Conservation (phyloP, 495 filamentous ascomycete genomes). For the Cercophora newfieldiana region DNA sequence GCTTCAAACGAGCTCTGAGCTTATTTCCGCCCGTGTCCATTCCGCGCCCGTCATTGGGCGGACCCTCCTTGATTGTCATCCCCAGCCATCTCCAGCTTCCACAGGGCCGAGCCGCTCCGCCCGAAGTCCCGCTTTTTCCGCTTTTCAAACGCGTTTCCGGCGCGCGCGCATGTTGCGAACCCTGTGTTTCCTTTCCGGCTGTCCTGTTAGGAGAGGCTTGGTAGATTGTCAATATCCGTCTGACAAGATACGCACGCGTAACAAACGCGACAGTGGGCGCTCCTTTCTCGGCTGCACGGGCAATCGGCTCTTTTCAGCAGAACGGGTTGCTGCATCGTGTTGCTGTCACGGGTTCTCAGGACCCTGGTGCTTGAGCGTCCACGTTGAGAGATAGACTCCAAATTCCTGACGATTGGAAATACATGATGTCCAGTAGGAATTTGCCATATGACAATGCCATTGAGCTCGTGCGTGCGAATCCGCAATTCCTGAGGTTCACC, state of each 20-base stretch:
- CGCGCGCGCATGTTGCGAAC: background rate
- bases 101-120: slow-evolving; percentile 10
- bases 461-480: background rate
- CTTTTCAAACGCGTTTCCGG: background rate
- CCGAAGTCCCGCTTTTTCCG: background rate
- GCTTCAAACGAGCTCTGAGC: slow-evolving; percentile 11
- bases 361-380: background rate
- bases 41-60: background rate
- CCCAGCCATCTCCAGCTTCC: background rate
- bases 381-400: no score
- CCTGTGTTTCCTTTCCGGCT: background rate
- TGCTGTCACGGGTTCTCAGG: slow-evolving; percentile 7
- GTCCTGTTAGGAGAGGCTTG: background rate
- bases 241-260: background rate
- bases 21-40: slow-evolving; percentile 6
- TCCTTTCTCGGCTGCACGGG: background rate
- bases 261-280: background rate
- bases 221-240: background rate
- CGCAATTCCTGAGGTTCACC: no score
- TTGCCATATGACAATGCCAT: background rate
- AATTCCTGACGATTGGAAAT: no score
- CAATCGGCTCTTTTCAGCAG: slow-evolving; percentile 1
- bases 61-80: background rate
- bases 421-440: background rate
- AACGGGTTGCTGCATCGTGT: background rate